A percentile compares a stretch with the other conserved stretches of the same genome.
Conservation (phyloP, 2,329 filamentous ascomycete species). For the Dothistroma septosporum region DNA sequence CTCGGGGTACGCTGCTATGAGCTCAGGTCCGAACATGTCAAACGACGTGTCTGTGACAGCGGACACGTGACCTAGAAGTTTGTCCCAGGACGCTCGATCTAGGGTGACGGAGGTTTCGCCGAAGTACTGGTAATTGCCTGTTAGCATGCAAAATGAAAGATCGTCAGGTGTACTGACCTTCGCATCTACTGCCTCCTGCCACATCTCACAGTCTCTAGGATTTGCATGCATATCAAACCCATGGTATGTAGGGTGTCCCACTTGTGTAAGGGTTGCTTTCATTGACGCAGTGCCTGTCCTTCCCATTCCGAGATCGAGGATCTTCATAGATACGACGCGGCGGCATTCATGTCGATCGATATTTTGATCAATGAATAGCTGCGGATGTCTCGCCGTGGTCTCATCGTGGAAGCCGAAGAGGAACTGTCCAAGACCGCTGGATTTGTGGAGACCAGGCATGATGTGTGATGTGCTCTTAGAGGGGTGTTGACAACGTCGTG, state of each 20-base stretch:
- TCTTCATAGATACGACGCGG: slow-evolving; percentile 30
- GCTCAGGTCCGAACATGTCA: slow-evolving; percentile 16
- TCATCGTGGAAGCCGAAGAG: slow-evolving; percentile 19
- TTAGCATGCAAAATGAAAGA: not conserved
- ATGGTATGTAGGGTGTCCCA: slow-evolving; percentile 25
- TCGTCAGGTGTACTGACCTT: slow-evolving; percentile 33
- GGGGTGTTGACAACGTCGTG: not conserved
- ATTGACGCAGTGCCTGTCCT: slow-evolving; percentile 26
- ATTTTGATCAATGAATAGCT: slow-evolving; percentile 55
- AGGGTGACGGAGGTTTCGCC: slow-evolving; percentile 8
- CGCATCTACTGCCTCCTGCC: slow-evolving; percentile 61
- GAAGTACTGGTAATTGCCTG: slow-evolving; percentile 7
- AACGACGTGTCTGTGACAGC: slow-evolving; percentile 33
- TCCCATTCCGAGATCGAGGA: slow-evolving; percentile 23
- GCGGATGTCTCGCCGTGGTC: slow-evolving; percentile 30
- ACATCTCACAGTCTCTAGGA: slow-evolving; percentile 60
- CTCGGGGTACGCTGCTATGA: slow-evolving; percentile 29
- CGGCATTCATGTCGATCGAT: slow-evolving; percentile 60
- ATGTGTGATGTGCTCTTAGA: not conserved
- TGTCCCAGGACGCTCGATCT: slow-evolving; percentile 27
- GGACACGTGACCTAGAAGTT: slow-evolving; percentile 30
- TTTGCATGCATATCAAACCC: slow-evolving; percentile 39
- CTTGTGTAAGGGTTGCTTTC: slow-evolving; percentile 17
- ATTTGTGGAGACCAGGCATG: not conserved
- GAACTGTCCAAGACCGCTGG: slow-evolving; percentile 8